A percentile compares a stretch with the other conserved stretches of the same genome.
Conservation (phyloP, 169 alveolate species). For the Toxoplasma gondii region DNA sequence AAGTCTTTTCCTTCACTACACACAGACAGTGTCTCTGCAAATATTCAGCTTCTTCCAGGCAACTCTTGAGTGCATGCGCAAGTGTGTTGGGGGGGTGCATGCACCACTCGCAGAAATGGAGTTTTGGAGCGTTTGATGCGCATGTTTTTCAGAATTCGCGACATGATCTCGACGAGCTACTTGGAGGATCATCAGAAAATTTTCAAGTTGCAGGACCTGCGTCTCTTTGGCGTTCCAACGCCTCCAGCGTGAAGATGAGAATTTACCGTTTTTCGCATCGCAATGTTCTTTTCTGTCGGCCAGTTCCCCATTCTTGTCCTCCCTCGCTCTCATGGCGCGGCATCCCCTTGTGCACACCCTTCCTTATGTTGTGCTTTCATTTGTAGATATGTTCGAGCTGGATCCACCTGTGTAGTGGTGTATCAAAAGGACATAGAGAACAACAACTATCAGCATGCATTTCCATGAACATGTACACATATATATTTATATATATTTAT, state of each 20-base stretch:
- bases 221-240: conserved; percentile 1
- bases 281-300: neutral
- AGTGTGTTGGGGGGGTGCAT: neutral
- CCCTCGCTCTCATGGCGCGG: neutral
- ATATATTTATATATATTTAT: neutral
- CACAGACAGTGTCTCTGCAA: neutral
- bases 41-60: neutral
- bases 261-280: neutral
- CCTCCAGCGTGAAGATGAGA: neutral
- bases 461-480: too few relatives aligned
- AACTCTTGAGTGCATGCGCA: neutral
- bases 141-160: conserved; percentile 37
- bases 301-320: neutral
- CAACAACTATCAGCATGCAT: too few relatives aligned
- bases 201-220: conserved; percentile 30
- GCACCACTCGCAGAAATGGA: too few relatives aligned
- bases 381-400: too few relatives aligned
- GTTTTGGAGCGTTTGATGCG: neutral
- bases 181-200: conserved; percentile 47
- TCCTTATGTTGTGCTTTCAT: too few relatives aligned
- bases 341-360: too few relatives aligned
- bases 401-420: too few relatives aligned
- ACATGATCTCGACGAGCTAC: conserved; percentile 46
- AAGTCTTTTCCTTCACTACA: neutral
- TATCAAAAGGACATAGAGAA: too few relatives aligned